A percentile compares a stretch with the other conserved stretches of the same genome.
Evolutionary conservation across 768 basidiomycete species (phyloP).

Genomic region (Boletus edulis): DNA sequence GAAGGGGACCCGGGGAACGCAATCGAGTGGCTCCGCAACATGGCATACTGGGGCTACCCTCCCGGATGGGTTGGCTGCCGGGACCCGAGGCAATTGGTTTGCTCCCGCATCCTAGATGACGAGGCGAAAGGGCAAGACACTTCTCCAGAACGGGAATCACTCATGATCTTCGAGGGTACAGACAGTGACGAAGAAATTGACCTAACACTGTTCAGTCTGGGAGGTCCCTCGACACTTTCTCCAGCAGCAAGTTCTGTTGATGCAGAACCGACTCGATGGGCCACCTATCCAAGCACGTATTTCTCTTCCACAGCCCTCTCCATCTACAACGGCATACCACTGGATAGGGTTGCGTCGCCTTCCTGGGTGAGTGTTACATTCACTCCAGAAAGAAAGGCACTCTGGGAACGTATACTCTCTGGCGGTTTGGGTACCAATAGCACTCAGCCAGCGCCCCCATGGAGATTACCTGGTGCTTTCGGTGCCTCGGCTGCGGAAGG

Average conservation of each 20-base stretch:
- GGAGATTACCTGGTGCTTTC: slow-evolving; percentile 22
- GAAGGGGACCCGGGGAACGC: slow-evolving; percentile 35
- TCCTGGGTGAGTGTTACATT: slow-evolving; percentile 32
- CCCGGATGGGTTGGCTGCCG: slow-evolving; percentile 54
- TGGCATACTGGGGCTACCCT: slow-evolving; percentile 77
- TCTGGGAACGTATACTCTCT: slow-evolving; percentile 41
- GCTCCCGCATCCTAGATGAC: slow-evolving; percentile 45
- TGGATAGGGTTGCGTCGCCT: slow-evolving; percentile 29
- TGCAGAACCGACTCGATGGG: slow-evolving; percentile 47
- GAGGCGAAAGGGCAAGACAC: neutral
- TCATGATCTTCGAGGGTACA: slow-evolving; percentile 37
- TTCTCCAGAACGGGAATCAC: slow-evolving; percentile 22
- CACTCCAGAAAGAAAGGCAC: slow-evolving; percentile 34
- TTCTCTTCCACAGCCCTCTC: slow-evolving; percentile 59
- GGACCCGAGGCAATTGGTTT: slow-evolving; percentile 55
- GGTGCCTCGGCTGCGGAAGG: slow-evolving; percentile 2
- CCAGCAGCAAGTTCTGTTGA: neutral
- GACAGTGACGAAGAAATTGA: slow-evolving; percentile 38
- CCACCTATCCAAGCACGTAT: slow-evolving; percentile 54
- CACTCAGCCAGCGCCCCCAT: slow-evolving; percentile 11
- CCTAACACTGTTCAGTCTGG: slow-evolving; percentile 5
- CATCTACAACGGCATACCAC: slow-evolving; percentile 41
- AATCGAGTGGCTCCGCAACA: slow-evolving; percentile 57
- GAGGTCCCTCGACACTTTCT: slow-evolving; percentile 4
- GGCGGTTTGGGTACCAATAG: slow-evolving; percentile 1